These are phyloP conservation scores for Leccinum subspadiceum DNA, from an alignment of 1,284 basidiomycete genomes.

Conservation along the genomic window DNA sequence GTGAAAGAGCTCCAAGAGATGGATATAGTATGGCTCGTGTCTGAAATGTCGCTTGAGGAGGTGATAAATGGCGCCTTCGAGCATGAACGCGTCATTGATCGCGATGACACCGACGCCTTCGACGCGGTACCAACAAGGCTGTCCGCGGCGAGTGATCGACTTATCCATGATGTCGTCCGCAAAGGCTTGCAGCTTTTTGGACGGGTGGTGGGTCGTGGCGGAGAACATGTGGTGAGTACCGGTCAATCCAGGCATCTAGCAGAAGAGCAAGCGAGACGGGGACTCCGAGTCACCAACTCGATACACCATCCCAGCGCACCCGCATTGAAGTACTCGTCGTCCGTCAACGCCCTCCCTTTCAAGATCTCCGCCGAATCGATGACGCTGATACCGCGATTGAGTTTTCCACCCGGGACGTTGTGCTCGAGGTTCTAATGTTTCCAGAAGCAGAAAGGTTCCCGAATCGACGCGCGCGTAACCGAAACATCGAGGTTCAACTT, in stretches of 20 bases:
- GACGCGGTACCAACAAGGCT: conserved; percentile 93
- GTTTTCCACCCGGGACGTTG: conserved; percentile 97
- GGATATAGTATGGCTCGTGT: conserved; percentile 80
- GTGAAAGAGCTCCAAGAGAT: conserved; percentile 89
- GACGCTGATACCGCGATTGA: conserved; percentile 94
- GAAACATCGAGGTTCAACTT: conserved; percentile 88
- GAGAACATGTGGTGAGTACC: not conserved
- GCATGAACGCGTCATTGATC: conserved; percentile 98
- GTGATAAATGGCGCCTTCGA: conserved; percentile 92
- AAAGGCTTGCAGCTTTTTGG: conserved; percentile 71
- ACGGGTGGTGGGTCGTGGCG: not conserved
- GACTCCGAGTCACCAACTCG: conserved; percentile 60
- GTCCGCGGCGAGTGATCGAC: conserved; percentile 91
- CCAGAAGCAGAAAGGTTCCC: conserved; percentile 60
- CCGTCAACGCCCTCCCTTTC: conserved; percentile 62
- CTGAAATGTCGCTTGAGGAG: conserved; percentile 91
- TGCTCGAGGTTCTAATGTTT: conserved; percentile 78
- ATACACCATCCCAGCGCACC: conserved; percentile 96
- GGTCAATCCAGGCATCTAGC: not conserved
- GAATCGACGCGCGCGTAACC: conserved; percentile 72
- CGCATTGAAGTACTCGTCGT: conserved; percentile 87
- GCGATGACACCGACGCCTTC: conserved; percentile 84
- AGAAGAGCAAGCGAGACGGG: not conserved
- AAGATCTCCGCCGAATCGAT: conserved; percentile 93
- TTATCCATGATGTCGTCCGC: conserved; percentile 98